Base-by-base conservation (phyloP, 805 yeast species). In the Alloascoidea africana region DNA sequence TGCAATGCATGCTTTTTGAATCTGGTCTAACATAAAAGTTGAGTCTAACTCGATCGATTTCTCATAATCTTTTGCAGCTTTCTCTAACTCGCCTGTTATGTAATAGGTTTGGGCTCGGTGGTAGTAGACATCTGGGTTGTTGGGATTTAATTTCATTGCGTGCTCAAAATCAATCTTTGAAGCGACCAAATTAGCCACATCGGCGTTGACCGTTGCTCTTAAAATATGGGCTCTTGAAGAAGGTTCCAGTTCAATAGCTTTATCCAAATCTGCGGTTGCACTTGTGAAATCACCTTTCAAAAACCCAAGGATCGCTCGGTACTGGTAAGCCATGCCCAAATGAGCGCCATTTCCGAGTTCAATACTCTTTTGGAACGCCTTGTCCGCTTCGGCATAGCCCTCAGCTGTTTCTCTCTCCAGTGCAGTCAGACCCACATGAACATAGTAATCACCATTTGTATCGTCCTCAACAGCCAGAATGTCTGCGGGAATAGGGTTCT, bases 101-200 rank as follows among this genome's bases (percentile, higher is more conserved):
- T 87, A 89, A 57, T 70, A 73, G 54, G 87, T 68, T 70, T 91
- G 99, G 48, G 94, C 98, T 56, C 80, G 76, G 62, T 91, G 98
- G 66, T 91, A 91, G 65, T 77, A 83, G 46, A 80, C 72, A 53
- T 91, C 95, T 23, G 91, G 76, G 51, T 76, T 73, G 16, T 70
- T 61, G 36, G 89, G 73, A 52, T 83, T 77, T 43, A 80, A 53
- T 42, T 66, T 62, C 42, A 75, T 65, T 15, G 96, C 97, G 38
- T 66, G 61, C 38, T 73, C 71, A 52, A 91, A 86, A 58, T 77
- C 81, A 35, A 61, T 57, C 36, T 64, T 61, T 36, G 93, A 76
- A 44, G 71, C 78, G 14, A 62, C 60, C 40, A 68, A 63, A 32
- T 74, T 68, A 43, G 79, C 76, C 48, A 71, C 71, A 62, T 91